Evolutionary conservation across 768 basidiomycete genomes (phyloP).

Genomic region (Hebeloma cylindrosporum): DNA sequence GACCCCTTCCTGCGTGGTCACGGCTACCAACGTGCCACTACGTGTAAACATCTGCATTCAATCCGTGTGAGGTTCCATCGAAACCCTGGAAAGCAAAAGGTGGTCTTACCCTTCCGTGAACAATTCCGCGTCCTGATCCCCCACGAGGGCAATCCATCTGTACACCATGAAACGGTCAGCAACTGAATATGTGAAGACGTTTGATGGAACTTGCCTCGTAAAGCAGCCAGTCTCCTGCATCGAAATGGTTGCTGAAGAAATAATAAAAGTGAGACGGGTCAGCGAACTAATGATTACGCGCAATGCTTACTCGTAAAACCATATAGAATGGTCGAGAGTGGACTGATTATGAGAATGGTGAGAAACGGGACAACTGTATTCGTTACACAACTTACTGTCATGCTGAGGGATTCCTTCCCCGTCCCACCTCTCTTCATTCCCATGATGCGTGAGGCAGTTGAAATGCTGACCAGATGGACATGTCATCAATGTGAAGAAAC

Average conservation of each 20-base stretch:
- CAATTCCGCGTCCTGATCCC: slow-evolving; percentile 65
- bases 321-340: slow-evolving; percentile 77
- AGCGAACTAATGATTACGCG: background rate
- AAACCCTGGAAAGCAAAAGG: background rate
- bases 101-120: slow-evolving; percentile 63
- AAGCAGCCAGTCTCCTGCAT: slow-evolving; percentile 79
- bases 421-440: slow-evolving; percentile 50
- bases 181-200: slow-evolving; percentile 8
- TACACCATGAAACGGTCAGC: background rate
- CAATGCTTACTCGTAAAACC: slow-evolving; percentile 66
- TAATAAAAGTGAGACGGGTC: background rate
- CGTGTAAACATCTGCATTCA: slow-evolving; percentile 63
- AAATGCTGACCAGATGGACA: slow-evolving; percentile 45
- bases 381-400: slow-evolving; percentile 50
- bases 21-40: slow-evolving; percentile 65
- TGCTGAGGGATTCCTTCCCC: slow-evolving; percentile 52
- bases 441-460: slow-evolving; percentile 51
- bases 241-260: slow-evolving; percentile 59
- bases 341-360: slow-evolving; percentile 40
- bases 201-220: slow-evolving; percentile 56
- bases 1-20: slow-evolving; percentile 80
- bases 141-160: slow-evolving; percentile 66
- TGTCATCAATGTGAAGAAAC: slow-evolving; percentile 7
- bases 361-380: background rate
- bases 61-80: background rate